phyloP scores from a whole-genome alignment of 1,284 basidiomycete species.

The Microbotryum intermedium region DNA sequence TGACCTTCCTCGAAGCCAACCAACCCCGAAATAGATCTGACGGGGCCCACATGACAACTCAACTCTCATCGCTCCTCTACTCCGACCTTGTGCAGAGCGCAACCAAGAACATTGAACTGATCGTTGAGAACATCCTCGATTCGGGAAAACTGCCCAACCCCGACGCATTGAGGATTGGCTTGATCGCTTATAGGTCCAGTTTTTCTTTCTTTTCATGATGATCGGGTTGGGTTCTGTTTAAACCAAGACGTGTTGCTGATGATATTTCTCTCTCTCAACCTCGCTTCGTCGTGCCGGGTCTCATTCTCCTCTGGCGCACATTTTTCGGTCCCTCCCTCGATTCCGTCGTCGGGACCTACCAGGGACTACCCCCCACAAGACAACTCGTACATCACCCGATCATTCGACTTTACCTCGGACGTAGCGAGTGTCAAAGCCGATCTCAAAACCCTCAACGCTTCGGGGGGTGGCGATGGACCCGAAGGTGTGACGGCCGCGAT shows the following conservation, averaged over 20 bases:
- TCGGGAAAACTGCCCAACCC: conserved; percentile 77
- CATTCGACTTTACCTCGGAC: conserved; percentile 87
- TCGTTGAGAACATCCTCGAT: conserved; percentile 91
- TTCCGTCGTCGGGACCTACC: background rate
- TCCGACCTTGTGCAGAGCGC: conserved; percentile 42
- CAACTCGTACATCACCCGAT: conserved; percentile 72
- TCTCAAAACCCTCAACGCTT: conserved; percentile 76
- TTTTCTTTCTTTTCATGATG: background rate
- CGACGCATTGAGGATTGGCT: conserved; percentile 60
- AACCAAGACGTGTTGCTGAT: background rate
- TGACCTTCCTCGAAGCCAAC: background rate
- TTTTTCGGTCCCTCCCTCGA: conserved; percentile 39
- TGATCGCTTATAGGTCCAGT: conserved; percentile 60
- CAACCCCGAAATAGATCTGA: no score
- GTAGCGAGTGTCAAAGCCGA: conserved; percentile 78
- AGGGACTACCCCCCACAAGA: conserved; percentile 92
- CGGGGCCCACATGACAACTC: background rate
- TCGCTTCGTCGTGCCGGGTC: background rate
- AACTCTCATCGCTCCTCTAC: no score
- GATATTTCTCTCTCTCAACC: background rate
- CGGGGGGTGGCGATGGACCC: conserved; percentile 93
- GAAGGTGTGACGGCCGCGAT: conserved; percentile 95
- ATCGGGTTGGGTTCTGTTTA: background rate
- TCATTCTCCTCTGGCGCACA: conserved; percentile 53
- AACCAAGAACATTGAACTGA: conserved; percentile 96